Evolutionary conservation across 2,329 filamentous ascomycete genomes (phyloP), one percentile per base, ranked within the genome.

Genomic region (Gnomoniopsis smithogilvyi): DNA sequence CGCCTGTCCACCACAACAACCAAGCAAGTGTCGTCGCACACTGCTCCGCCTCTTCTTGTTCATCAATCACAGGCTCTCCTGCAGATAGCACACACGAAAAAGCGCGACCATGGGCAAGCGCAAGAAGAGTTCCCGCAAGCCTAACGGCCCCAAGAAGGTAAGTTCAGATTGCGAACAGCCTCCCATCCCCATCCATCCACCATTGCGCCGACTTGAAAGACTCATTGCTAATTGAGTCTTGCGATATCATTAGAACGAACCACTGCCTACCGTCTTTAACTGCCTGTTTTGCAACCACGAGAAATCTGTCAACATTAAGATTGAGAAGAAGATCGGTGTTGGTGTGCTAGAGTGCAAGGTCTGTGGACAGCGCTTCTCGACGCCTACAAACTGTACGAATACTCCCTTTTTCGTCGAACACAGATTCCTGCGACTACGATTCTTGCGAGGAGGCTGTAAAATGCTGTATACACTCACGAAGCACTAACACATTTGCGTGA

Each of bases 241-340:
- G 38, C 45, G 11, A 14, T 14, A 41, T 14, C 36, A 38, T 15
- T 21, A 89, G 87, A 77, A 83, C 72, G 90, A 93, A 67, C 84
- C 86, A 45, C 81, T 95, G 19, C 82, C 89, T 3, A 93, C 91
- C 2, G 85, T 86, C n/a, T 99, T 99, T 74, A 91, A 93, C 59
- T 99, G 95, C 72, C 87, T 99, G 49, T 99, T 99, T 78, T 99
- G 95, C 81, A 98, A 97, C 73, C 93, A 98, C 76, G 95, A 98
- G 72, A 95, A 92, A 65, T 91, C 93, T 0, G 91, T 99, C 54
- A 83, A 86, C 30, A 90, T 97, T 66, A 95, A 96, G 74, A 82
- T 99, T 53, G 92, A 99, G 72, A 96, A 96, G 81, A 98, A 98
- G 73, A 80, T 86, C 30, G 92, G 92, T 54, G 83, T 96, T 41